A percentile compares a stretch with the other conserved stretches of the same genome.
These are phyloP conservation scores for Plasmopara viticola DNA, from an alignment of 352 stramenopile species.

Conservation along the genomic window DNA sequence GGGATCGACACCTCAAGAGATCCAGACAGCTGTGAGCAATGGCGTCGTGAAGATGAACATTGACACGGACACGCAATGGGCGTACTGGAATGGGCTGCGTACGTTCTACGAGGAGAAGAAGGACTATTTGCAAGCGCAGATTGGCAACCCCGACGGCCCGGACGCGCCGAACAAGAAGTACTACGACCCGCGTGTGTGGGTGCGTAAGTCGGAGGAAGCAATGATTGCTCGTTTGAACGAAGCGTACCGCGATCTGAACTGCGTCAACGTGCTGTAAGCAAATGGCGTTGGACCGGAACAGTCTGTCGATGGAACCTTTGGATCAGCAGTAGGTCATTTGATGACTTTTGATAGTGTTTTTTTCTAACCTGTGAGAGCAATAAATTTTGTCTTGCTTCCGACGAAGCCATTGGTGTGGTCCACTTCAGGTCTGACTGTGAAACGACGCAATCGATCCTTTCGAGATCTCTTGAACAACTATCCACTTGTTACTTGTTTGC, in stretches of 20 bases:
- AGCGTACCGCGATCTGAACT: constrained; percentile 90
- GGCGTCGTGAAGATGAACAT: constrained; percentile 99
- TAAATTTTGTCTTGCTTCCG: neutral
- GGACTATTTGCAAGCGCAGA: constrained; percentile 96
- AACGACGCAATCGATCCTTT: constrained; percentile 7
- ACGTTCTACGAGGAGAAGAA: constrained; percentile 97
- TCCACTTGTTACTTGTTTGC: neutral
- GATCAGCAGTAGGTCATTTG: constrained; percentile 4
- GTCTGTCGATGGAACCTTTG: constrained; percentile 9
- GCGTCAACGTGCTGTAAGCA: constrained; percentile 35
- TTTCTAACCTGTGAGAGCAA: neutral
- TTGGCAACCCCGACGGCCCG: constrained; percentile 95
- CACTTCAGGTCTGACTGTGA: constrained; percentile 12
- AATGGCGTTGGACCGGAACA: neutral
- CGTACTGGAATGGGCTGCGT: constrained; percentile 98
- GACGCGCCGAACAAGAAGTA: constrained; percentile 99
- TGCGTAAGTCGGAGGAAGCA: constrained; percentile 94
- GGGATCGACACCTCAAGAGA: constrained; percentile 94
- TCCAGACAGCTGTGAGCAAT: constrained; percentile 93
- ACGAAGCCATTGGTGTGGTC: neutral
- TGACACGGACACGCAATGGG: constrained; percentile 99
- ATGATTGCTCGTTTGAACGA: constrained; percentile 91
- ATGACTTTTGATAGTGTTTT: neutral
- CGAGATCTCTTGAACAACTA: constrained; percentile 1
- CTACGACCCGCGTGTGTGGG: constrained; percentile 97